These are phyloP conservation scores for Mycocentrospora acerina DNA, from an alignment of 2,329 filamentous ascomycete genomes.

Conservation along the genomic window DNA sequence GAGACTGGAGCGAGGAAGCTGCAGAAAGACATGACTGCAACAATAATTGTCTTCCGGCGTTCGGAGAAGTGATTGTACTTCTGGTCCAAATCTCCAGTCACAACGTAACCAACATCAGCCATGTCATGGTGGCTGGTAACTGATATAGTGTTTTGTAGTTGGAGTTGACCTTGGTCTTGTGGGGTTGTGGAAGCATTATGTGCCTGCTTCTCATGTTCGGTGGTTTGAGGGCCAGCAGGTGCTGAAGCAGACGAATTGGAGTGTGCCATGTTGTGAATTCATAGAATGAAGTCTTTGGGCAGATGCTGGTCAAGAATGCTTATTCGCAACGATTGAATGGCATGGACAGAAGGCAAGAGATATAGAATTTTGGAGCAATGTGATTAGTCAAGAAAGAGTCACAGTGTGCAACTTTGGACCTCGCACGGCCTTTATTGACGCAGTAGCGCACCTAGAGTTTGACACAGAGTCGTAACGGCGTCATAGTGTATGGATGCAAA, in stretches of 20 bases:
- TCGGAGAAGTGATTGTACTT: slow-evolving; percentile 66
- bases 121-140: slow-evolving; percentile 36
- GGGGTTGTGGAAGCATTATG: slow-evolving; percentile 34
- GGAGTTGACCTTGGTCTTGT: slow-evolving; percentile 17
- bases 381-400: slow-evolving; percentile 6
- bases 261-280: slow-evolving; percentile 31
- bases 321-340: no score
- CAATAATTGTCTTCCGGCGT: slow-evolving; percentile 66
- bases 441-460: no score
- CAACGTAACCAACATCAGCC: slow-evolving; percentile 27
- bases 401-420: slow-evolving; percentile 8
- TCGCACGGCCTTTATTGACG: slow-evolving; percentile 14
- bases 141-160: slow-evolving; percentile 36
- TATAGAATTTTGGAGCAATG: background rate
- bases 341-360: no score
- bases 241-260: slow-evolving; percentile 21
- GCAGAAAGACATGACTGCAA: slow-evolving; percentile 70
- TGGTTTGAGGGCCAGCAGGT: slow-evolving; percentile 12
- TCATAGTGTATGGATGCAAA: slow-evolving; percentile 18
- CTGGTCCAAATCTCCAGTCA: slow-evolving; percentile 47
- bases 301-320: no score
- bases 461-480: slow-evolving; percentile 16
- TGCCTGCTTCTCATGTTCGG: slow-evolving; percentile 27
- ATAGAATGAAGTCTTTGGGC: slow-evolving; percentile 20
- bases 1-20: slow-evolving; percentile 75